These are phyloP conservation scores for Lantana camara DNA, from an alignment of 257 asterid genomes.

Conservation along the genomic window DNA sequence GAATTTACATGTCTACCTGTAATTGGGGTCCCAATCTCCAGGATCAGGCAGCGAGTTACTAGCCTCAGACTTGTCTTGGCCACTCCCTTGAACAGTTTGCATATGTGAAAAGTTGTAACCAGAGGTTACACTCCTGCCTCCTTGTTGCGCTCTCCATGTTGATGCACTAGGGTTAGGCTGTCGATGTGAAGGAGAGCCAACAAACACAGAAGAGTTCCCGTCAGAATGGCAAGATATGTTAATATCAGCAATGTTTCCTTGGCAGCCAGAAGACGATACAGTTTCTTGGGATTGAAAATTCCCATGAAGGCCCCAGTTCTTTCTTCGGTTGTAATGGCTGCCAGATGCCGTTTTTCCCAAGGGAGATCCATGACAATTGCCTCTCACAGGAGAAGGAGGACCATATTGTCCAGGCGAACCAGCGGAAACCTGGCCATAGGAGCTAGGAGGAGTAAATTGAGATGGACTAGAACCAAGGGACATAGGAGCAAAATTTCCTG, in stretches of 20 bases:
- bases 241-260: slow-evolving; percentile 60
- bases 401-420: slow-evolving; percentile 97
- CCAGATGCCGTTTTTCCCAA: slow-evolving; percentile 81
- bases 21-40: slow-evolving; percentile 99
- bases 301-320: slow-evolving; percentile 67
- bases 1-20: slow-evolving; percentile 56
- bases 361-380: slow-evolving; percentile 87
- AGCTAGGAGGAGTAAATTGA: slow-evolving; percentile 91
- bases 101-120: slow-evolving; percentile 59
- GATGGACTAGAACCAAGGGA: slow-evolving; percentile 99
- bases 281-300: slow-evolving; percentile 68
- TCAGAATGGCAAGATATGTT: slow-evolving; percentile 54
- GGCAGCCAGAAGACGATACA: slow-evolving; percentile 58
- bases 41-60: slow-evolving; percentile 90
- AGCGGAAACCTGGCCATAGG: slow-evolving; percentile 65
- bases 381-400: slow-evolving; percentile 93
- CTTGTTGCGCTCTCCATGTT: slow-evolving; percentile 72
- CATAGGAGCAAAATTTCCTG: slow-evolving; percentile 87
- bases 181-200: slow-evolving; percentile 63
- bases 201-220: slow-evolving; percentile 52
- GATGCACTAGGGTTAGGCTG: slow-evolving; percentile 52
- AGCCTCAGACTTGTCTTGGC: slow-evolving; percentile 64
- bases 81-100: slow-evolving; percentile 56
- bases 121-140: slow-evolving; percentile 52
- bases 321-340: slow-evolving; percentile 79